Conservation (phyloP, 2,329 filamentous ascomycete genomes). For the Stenocarpella maydis region DNA sequence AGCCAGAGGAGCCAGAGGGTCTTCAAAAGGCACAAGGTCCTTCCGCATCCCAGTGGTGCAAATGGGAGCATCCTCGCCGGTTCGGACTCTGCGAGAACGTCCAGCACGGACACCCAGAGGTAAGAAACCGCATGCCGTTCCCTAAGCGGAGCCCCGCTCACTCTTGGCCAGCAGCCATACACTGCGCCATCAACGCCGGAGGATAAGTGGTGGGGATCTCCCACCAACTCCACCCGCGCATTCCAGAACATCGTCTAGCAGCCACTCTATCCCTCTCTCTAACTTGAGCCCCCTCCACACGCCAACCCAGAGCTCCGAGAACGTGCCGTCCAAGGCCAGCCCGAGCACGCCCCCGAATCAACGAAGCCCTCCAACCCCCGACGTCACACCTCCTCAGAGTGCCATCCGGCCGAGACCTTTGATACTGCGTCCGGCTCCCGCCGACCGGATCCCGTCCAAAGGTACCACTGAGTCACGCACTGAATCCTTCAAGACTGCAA, state of each 20-base stretch:
- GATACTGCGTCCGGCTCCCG: constrained; percentile 54
- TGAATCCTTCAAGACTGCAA: constrained; percentile 77
- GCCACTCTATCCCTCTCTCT: constrained; percentile 53
- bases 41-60: constrained; percentile 48
- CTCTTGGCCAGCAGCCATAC: constrained; percentile 50
- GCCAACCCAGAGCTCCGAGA: constrained; percentile 49
- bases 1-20: constrained; percentile 41
- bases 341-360: constrained; percentile 71
- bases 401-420: constrained; percentile 49
- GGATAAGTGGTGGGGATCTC: constrained; percentile 55
- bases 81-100: constrained; percentile 30
- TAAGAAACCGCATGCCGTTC: constrained; percentile 28
- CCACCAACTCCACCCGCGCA: constrained; percentile 72
- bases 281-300: constrained; percentile 51
- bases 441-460: constrained; percentile 60
- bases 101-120: constrained; percentile 25
- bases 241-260: constrained; percentile 65
- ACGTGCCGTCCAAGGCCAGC: constrained; percentile 47
- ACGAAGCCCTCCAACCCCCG: constrained; percentile 76
- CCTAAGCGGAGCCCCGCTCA: constrained; percentile 39
- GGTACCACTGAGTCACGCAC: constrained; percentile 67
- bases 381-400: constrained; percentile 74
- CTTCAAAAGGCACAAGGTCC: constrained; percentile 50
- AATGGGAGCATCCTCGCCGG: constrained; percentile 34
- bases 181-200: constrained; percentile 52